Conservation (phyloP, 108 stramenopile species). For the Chaetoceros muelleri region DNA sequence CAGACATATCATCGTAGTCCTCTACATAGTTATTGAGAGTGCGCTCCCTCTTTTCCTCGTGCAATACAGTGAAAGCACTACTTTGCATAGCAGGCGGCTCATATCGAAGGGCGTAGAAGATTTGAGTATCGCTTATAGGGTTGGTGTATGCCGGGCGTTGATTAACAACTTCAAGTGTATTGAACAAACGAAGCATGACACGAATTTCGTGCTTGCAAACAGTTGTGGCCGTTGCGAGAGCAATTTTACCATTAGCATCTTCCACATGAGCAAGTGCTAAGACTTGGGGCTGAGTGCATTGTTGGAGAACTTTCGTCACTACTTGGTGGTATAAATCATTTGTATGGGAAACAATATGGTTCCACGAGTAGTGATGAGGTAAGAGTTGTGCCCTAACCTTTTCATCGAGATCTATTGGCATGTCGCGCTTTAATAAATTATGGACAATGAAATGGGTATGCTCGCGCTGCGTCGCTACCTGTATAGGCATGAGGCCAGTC, state of each 20-base stretch:
- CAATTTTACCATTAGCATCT: constrained; percentile 75
- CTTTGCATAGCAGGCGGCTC: constrained; percentile 61
- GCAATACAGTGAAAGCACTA: constrained; percentile 57
- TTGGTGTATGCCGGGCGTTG: constrained; percentile 86
- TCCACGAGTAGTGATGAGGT: constrained; percentile 85
- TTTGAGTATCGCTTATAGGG: constrained; percentile 74
- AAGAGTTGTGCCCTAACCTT: constrained; percentile 73
- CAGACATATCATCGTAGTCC: constrained; percentile 76
- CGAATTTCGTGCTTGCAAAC: constrained; percentile 85
- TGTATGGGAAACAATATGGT: constrained; percentile 70
- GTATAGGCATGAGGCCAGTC: constrained; percentile 73
- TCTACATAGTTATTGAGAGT: constrained; percentile 63
- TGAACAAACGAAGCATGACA: constrained; percentile 85
- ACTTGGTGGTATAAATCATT: constrained; percentile 81
- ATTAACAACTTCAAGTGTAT: constrained; percentile 85
- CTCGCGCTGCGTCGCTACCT: constrained; percentile 76
- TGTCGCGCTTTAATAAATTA: constrained; percentile 69
- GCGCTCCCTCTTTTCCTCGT: constrained; percentile 52
- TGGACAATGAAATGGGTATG: constrained; percentile 83
- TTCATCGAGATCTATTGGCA: constrained; percentile 81
- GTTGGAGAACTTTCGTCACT: constrained; percentile 74
- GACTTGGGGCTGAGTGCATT: constrained; percentile 84
- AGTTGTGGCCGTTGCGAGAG: constrained; percentile 70
- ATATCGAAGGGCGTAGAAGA: constrained; percentile 83
- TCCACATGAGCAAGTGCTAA: constrained; percentile 83